Conservation (phyloP, 1,139 yeast genomes). For the Suhomyces anneliseae region DNA sequence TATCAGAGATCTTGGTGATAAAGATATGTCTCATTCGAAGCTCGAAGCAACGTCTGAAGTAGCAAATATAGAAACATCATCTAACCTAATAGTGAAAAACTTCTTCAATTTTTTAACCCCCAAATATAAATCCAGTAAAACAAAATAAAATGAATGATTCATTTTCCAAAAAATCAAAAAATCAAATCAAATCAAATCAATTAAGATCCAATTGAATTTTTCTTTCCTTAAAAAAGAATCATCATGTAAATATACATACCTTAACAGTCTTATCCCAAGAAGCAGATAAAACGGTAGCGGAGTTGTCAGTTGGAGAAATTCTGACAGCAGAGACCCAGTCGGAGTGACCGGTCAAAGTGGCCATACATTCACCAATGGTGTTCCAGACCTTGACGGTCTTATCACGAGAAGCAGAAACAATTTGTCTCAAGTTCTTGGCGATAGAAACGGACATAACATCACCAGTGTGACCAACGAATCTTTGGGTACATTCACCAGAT, state of each 20-base stretch:
- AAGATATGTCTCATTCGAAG: slow-evolving; percentile 90
- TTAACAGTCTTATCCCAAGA: slow-evolving; percentile 99
- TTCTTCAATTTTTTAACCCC: neutral
- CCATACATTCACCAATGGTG: slow-evolving; percentile 97
- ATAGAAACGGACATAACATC: slow-evolving; percentile 97
- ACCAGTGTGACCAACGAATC: slow-evolving; percentile 97
- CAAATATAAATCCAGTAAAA: neutral
- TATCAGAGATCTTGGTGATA: slow-evolving; percentile 99
- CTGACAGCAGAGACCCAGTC: slow-evolving; percentile 99
- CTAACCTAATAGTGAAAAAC: slow-evolving; percentile 16
- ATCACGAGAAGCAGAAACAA: slow-evolving; percentile 99
- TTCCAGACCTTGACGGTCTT: slow-evolving; percentile 99
- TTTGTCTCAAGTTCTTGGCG: slow-evolving; percentile 96
- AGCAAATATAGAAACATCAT: slow-evolving; percentile 94
- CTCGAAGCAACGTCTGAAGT: slow-evolving; percentile 85
- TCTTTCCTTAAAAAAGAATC: no score
- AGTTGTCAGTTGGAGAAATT: slow-evolving; percentile 79
- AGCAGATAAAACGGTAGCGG: slow-evolving; percentile 89
- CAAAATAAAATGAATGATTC: slow-evolving; percentile 1
- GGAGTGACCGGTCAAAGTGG: slow-evolving; percentile 91
- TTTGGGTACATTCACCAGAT: slow-evolving; percentile 91
- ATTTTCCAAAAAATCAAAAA: slow-evolving; percentile 6
- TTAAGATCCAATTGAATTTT: no score
- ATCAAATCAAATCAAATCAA: neutral
- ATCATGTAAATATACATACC: slow-evolving; percentile 62